Percentiles rank a stretch among this genome's conserved stretches.
Evolutionary conservation across 1,284 basidiomycete genomes (phyloP).

Genomic region (Gymnopus androsaceus): DNA sequence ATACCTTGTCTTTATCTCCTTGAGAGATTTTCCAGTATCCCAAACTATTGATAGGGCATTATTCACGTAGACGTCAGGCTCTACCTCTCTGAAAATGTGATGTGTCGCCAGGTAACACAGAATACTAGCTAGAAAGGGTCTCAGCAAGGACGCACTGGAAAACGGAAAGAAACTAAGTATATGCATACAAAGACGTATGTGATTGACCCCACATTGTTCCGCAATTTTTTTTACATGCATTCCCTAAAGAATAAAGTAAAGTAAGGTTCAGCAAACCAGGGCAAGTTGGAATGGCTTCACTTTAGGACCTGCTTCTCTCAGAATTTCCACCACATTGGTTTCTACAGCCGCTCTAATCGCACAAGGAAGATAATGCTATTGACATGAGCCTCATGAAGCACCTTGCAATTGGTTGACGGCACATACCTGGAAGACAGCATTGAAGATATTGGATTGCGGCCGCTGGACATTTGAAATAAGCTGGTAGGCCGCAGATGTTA

Average conservation of each 20-base stretch:
- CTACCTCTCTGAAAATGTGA: too few species aligned
- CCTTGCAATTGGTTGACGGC: too few species aligned
- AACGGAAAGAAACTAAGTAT: too few species aligned
- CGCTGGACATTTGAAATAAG: background rate
- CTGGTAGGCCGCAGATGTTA: background rate
- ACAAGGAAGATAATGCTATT: conserved; percentile 22
- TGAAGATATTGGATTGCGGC: background rate
- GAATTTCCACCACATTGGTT: conserved; percentile 36
- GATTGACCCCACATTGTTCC: conserved; percentile 27
- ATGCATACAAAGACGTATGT: conserved; percentile 34
- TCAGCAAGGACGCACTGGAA: background rate
- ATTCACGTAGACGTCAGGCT: too few species aligned
- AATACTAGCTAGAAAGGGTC: conserved; percentile 33
- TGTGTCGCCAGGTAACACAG: conserved; percentile 40
- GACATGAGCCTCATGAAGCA: background rate
- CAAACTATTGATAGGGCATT: too few species aligned
- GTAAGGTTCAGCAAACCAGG: too few species aligned
- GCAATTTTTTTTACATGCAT: conserved; percentile 38
- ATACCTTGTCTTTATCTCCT: conserved; percentile 32
- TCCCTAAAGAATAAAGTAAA: conserved; percentile 23
- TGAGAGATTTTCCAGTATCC: conserved; percentile 39
- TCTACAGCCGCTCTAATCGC: conserved; percentile 32
- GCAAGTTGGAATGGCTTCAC: conserved; percentile 17
- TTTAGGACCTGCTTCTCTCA: conserved; percentile 37
- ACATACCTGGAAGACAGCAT: background rate